A percentile compares a stretch with the other conserved stretches of the same genome.
These are phyloP conservation scores for Yarrowia yakushimensis DNA, from an alignment of 805 yeast species.

Conservation along the genomic window DNA sequence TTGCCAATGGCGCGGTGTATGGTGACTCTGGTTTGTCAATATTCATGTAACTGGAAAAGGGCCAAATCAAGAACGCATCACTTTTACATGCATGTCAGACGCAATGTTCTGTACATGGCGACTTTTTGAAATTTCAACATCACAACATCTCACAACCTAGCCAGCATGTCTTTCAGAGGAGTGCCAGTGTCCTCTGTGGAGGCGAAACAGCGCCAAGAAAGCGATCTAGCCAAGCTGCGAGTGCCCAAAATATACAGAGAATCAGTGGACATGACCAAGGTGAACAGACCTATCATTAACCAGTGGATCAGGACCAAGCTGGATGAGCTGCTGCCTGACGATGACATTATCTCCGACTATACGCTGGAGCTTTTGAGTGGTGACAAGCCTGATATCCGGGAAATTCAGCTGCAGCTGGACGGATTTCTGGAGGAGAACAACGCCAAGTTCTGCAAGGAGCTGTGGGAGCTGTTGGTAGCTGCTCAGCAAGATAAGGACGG, in stretches of 20 bases:
- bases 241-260: constrained; percentile 36
- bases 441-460: constrained; percentile 40
- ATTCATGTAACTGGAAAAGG: no score
- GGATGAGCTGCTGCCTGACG: constrained; percentile 46
- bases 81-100: background rate
- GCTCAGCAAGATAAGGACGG: constrained; percentile 49
- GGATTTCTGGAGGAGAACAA: constrained; percentile 48
- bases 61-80: no score
- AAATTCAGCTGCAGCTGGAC: constrained; percentile 43
- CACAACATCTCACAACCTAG: background rate
- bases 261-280: constrained; percentile 41
- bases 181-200: background rate
- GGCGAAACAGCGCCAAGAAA: background rate
- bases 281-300: constrained; percentile 42
- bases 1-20: background rate
- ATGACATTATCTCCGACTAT: constrained; percentile 49
- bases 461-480: constrained; percentile 46
- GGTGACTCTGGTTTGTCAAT: background rate
- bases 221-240: constrained; percentile 26
- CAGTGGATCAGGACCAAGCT: constrained; percentile 43
- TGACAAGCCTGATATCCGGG: constrained; percentile 41
- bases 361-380: constrained; percentile 43
- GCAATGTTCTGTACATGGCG: background rate
- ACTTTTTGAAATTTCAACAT: background rate
- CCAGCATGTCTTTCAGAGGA: constrained; percentile 10